phyloP scores from a whole-genome alignment of 441 rosid species.

The Geranium incanum region DNA sequence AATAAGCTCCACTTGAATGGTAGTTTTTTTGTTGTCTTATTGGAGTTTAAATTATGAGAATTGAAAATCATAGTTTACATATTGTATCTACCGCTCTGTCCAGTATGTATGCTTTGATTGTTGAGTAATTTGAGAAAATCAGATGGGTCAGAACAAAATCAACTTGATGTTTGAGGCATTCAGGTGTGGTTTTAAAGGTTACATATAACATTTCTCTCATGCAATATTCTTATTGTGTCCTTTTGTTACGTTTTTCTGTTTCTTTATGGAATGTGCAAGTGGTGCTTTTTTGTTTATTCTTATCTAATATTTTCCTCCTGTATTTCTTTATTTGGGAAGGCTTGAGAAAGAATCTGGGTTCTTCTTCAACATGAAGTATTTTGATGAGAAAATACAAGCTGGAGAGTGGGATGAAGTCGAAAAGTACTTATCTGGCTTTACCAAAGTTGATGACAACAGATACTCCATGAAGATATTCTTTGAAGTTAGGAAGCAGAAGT shows the following conservation, averaged over 20 bases:
- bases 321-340: constrained; percentile 23
- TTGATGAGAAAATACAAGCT: constrained; percentile 75
- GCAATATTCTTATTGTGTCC: neutral
- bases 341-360: constrained; percentile 82
- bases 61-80: neutral
- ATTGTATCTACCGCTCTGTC: neutral
- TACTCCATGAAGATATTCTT: constrained; percentile 87
- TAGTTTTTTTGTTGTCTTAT: neutral
- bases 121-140: neutral
- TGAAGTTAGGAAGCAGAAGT: constrained; percentile 78
- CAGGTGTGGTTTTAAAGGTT: neutral
- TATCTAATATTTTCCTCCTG: neutral
- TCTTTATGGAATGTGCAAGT: neutral
- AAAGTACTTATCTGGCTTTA: constrained; percentile 73
- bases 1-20: neutral
- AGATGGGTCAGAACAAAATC: neutral
- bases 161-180: neutral
- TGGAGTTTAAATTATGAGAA: constrained; percentile 1
- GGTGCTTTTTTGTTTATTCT: neutral
- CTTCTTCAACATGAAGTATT: constrained; percentile 64
- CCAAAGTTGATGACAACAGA: constrained; percentile 74
- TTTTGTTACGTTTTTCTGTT: neutral
- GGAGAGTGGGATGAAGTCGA: constrained; percentile 91
- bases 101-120: neutral
- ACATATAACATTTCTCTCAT: neutral